Percentiles rank a stretch among this genome's conserved stretches.
Evolutionary conservation across 495 filamentous ascomycete genomes (phyloP).

Genomic region (Usnea hakonensis): DNA sequence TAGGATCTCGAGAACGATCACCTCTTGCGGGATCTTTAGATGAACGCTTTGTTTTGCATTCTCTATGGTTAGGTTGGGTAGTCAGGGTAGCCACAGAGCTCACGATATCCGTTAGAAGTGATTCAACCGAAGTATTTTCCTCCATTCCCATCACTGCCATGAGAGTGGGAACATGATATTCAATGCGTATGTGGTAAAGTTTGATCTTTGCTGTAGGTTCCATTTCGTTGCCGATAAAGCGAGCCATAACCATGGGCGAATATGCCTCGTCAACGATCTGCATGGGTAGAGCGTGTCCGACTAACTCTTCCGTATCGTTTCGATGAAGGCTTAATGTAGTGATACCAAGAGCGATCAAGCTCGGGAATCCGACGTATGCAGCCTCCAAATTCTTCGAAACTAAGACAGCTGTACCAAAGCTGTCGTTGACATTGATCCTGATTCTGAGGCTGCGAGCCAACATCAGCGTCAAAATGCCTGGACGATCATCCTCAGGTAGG

Average conservation of each 20-base stretch:
- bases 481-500: slow-evolving; percentile 89
- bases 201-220: slow-evolving; percentile 86
- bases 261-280: slow-evolving; percentile 10
- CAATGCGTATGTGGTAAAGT: slow-evolving; percentile 67
- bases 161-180: slow-evolving; percentile 76
- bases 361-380: slow-evolving; percentile 78
- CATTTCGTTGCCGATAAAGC: slow-evolving; percentile 88
- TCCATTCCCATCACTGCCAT: slow-evolving; percentile 67
- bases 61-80: slow-evolving; percentile 38
- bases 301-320: slow-evolving; percentile 61
- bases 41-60: slow-evolving; percentile 15
- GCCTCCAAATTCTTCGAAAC: slow-evolving; percentile 54
- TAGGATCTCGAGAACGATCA: slow-evolving; percentile 24
- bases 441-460: slow-evolving; percentile 55
- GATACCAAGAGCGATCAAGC: slow-evolving; percentile 68
- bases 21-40: slow-evolving; percentile 18
- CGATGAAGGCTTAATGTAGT: slow-evolving; percentile 49
- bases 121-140: slow-evolving; percentile 61
- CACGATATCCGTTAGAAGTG: slow-evolving; percentile 66
- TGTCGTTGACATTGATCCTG: slow-evolving; percentile 50
- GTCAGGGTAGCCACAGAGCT: slow-evolving; percentile 72
- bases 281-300: slow-evolving; percentile 44
- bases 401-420: slow-evolving; percentile 56
- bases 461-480: slow-evolving; percentile 71
- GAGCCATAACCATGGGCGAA: slow-evolving; percentile 56